A percentile compares a stretch with the other conserved stretches of the same genome.
Evolutionary conservation across 2,329 filamentous ascomycete genomes (phyloP).

Genomic region (Alternaria metachromatica): DNA sequence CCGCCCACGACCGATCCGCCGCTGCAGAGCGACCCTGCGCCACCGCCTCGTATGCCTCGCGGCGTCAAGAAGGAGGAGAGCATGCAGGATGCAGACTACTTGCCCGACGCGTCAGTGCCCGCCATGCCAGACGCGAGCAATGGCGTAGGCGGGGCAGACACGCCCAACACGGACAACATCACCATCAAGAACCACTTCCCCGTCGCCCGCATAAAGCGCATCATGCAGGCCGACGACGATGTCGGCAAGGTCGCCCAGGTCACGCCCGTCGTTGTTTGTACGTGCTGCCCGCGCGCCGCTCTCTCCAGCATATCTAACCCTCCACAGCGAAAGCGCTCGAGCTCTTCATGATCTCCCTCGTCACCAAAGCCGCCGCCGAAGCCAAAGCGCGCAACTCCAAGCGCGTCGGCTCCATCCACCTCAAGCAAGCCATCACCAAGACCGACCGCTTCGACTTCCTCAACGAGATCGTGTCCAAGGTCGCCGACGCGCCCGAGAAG

Average conservation of each 20-base stretch:
- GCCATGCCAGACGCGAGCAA: slow-evolving; percentile 26
- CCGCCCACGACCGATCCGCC: background rate
- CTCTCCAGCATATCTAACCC: slow-evolving; percentile 9
- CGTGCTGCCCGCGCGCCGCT: slow-evolving; percentile 35
- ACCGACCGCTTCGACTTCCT: slow-evolving; percentile 96
- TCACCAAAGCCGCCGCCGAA: slow-evolving; percentile 84
- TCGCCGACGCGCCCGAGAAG: slow-evolving; percentile 69
- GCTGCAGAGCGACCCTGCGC: slow-evolving; percentile 20
- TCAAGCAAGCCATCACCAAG: slow-evolving; percentile 87
- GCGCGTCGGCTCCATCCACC: slow-evolving; percentile 85
- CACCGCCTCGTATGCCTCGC: slow-evolving; percentile 38
- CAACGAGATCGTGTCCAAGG: slow-evolving; percentile 85
- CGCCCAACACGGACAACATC: slow-evolving; percentile 60
- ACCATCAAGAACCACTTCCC: slow-evolving; percentile 94
- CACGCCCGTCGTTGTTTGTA: slow-evolving; percentile 89
- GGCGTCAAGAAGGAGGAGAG: slow-evolving; percentile 32
- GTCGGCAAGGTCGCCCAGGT: slow-evolving; percentile 98
- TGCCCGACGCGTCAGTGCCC: slow-evolving; percentile 42
- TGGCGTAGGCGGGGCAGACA: slow-evolving; percentile 30
- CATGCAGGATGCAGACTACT: slow-evolving; percentile 47
- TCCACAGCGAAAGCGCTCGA: slow-evolving; percentile 84
- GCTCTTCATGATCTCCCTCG: slow-evolving; percentile 95
- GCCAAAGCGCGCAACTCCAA: slow-evolving; percentile 85
- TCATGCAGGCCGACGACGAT: slow-evolving; percentile 99
- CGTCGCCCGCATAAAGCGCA: slow-evolving; percentile 95